These are phyloP conservation scores for Ogataea siamensis DNA, from an alignment of 805 yeast genomes.

Conservation along the genomic window DNA sequence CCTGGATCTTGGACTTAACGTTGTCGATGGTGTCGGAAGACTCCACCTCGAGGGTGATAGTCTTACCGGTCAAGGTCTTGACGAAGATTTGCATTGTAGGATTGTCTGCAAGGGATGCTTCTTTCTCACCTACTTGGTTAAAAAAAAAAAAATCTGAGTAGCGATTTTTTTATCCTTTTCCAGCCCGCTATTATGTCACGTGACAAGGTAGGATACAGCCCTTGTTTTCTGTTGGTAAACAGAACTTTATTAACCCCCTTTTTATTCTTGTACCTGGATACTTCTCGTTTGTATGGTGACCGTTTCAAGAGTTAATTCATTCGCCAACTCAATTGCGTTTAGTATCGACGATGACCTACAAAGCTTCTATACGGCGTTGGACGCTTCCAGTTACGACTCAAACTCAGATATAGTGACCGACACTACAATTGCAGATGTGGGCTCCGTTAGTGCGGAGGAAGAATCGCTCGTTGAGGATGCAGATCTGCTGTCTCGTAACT, in stretches of 20 bases:
- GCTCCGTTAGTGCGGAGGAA: slow-evolving; percentile 7
- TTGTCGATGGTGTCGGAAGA: slow-evolving; percentile 98
- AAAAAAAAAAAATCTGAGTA: slow-evolving; percentile 6
- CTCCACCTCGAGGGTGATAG: slow-evolving; percentile 98
- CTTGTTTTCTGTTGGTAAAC: slow-evolving; percentile 4
- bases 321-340: background rate
- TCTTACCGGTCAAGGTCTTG: slow-evolving; percentile 85
- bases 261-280: background rate
- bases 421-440: slow-evolving; percentile 10
- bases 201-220: slow-evolving; percentile 7
- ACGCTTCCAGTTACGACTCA: background rate
- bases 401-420: slow-evolving; percentile 8
- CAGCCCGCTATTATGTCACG: slow-evolving; percentile 11
- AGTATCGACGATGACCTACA: slow-evolving; percentile 7
- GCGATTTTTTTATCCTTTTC: slow-evolving; percentile 3
- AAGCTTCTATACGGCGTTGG: slow-evolving; percentile 12
- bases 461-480: slow-evolving; percentile 13
- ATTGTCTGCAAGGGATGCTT: slow-evolving; percentile 40
- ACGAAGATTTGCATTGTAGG: slow-evolving; percentile 66
- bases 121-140: slow-evolving; percentile 35
- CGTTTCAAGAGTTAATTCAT: slow-evolving; percentile 1
- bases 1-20: slow-evolving; percentile 97
- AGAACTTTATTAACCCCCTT: slow-evolving; percentile 4
- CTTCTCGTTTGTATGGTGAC: slow-evolving; percentile 3
- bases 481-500: slow-evolving; percentile 11